Evolutionary conservation across 2,329 filamentous ascomycete genomes (phyloP).

Genomic region (Calonectria henricotiae): DNA sequence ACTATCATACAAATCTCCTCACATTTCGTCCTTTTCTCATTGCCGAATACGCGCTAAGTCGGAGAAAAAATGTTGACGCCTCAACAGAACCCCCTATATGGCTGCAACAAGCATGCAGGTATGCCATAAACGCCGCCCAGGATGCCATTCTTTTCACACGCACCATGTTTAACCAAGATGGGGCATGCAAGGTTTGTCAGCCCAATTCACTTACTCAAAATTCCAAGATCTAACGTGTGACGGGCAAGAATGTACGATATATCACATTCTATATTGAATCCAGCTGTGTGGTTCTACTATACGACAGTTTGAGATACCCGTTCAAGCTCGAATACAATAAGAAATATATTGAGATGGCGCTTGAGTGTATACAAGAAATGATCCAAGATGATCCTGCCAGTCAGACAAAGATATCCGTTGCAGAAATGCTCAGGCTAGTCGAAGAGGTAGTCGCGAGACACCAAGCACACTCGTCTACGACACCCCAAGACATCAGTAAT

Average conservation of each 20-base stretch:
- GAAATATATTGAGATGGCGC: neutral
- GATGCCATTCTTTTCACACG: neutral
- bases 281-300: neutral
- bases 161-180: neutral
- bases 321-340: constrained; percentile 4
- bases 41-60: neutral
- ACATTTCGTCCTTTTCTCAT: constrained; percentile 7
- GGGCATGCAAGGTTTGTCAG: constrained; percentile 2
- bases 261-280: neutral
- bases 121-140: neutral
- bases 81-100: neutral
- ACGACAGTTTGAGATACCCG: neutral
- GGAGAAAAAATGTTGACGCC: neutral
- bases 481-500: neutral
- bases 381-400: neutral
- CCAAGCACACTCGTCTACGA: neutral
- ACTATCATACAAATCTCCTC: neutral
- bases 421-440: neutral
- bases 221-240: neutral
- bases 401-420: neutral
- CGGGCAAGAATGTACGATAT: neutral
- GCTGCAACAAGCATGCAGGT: neutral
- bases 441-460: neutral
- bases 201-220: neutral
- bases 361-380: constrained; percentile 1